These are phyloP conservation scores for Aspergillus pseudoviridinutans DNA, from an alignment of 2,329 filamentous ascomycete genomes.

Conservation along the genomic window DNA sequence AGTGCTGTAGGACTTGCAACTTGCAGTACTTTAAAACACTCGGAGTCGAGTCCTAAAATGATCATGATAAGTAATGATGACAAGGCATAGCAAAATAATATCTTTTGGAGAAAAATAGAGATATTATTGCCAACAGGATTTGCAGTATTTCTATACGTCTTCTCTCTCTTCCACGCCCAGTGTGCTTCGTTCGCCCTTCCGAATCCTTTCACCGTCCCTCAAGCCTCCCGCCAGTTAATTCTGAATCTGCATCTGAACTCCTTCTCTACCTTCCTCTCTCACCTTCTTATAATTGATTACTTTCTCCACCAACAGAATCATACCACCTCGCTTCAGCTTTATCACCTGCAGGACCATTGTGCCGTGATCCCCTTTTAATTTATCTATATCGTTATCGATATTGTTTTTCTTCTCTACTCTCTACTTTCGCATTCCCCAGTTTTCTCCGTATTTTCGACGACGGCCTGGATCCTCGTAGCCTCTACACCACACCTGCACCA, in stretches of 20 bases:
- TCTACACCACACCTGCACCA: not conserved
- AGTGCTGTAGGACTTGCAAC: not conserved
- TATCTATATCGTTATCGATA: not conserved
- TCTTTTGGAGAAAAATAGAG: too few relatives aligned
- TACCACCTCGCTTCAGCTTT: not conserved
- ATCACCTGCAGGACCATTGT: not conserved
- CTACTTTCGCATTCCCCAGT: not conserved
- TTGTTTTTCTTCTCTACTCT: not conserved
- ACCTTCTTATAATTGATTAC: not conserved
- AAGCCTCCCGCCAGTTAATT: not conserved
- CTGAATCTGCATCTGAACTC: not conserved
- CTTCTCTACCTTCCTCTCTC: not conserved
- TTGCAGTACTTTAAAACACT: not conserved
- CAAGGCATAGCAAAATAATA: too few relatives aligned
- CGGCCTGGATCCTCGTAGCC: constrained; percentile 4
- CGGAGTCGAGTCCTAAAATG: too few relatives aligned
- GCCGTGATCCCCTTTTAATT: not conserved
- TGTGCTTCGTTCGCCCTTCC: not conserved
- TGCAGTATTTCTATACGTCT: not conserved
- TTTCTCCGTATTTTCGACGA: constrained; percentile 5
- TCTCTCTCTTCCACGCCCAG: not conserved
- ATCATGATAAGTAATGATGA: too few relatives aligned
- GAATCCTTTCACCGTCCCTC: not conserved
- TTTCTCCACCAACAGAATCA: not conserved
- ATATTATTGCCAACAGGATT: too few relatives aligned